Percentiles rank a stretch among this genome's conserved stretches.
phyloP scores from a whole-genome alignment of 73 alveolate genomes.

The Paramecium octaurelia region DNA sequence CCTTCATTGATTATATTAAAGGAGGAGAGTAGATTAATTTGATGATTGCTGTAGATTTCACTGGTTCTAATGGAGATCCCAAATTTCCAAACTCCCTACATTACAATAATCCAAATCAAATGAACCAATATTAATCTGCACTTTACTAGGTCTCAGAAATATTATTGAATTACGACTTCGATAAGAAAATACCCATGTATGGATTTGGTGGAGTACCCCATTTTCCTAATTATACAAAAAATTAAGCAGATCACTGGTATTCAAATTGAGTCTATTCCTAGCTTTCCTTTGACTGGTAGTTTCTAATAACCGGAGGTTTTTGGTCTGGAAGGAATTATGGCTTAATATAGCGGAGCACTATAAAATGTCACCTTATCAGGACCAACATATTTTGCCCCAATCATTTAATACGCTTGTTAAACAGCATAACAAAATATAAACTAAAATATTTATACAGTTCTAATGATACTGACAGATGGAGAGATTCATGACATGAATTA shows the following conservation, averaged over 20 bases:
- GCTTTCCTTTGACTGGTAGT: conserved; percentile 78
- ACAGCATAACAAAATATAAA: conserved; percentile 22
- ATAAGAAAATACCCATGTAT: conserved; percentile 81
- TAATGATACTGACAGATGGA: conserved; percentile 88
- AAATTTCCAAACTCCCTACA: conserved; percentile 69
- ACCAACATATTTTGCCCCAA: conserved; percentile 81
- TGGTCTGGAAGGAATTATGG: conserved; percentile 70
- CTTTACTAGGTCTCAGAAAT: conserved; percentile 75
- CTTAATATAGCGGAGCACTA: conserved; percentile 67
- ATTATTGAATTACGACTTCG: conserved; percentile 78
- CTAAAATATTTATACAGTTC: conserved; percentile 57
- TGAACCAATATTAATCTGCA: conserved; percentile 87
- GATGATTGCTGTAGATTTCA: conserved; percentile 89
- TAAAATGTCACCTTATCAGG: conserved; percentile 70
- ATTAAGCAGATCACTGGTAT: conserved; percentile 75
- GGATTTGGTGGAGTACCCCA: conserved; percentile 95
- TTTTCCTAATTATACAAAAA: conserved; percentile 40
- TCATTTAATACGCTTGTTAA: conserved; percentile 58
- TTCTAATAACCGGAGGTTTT: conserved; percentile 70
- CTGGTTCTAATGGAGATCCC: conserved; percentile 86
- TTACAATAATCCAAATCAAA: conserved; percentile 46
- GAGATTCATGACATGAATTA: conserved; percentile 63
- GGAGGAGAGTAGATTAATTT: conserved; percentile 82
- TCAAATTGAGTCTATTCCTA: background rate
- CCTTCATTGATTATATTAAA: conserved; percentile 85